phyloP scores from a whole-genome alignment of 108 stramenopile genomes.

The Discostella stelligeroides region DNA sequence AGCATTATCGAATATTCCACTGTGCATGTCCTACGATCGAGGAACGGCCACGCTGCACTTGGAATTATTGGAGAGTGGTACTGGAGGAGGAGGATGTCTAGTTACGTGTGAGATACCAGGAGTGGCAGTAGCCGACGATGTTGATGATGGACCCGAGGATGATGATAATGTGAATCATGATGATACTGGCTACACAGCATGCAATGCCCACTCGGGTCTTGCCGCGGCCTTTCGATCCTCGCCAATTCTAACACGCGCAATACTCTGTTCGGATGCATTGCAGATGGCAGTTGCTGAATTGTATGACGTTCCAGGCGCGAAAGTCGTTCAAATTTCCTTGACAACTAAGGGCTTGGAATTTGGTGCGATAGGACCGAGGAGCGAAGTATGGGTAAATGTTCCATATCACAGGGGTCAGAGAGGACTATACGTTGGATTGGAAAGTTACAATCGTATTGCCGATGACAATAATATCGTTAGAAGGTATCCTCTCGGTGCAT shows the following conservation, averaged over 20 bases:
- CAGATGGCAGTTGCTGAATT: conserved; percentile 55
- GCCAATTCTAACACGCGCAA: conserved; percentile 57
- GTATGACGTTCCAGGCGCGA: conserved; percentile 56
- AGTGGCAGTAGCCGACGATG: conserved; percentile 45
- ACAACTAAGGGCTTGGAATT: conserved; percentile 54
- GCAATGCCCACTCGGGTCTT: conserved; percentile 33
- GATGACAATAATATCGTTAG: not conserved
- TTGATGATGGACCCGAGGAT: conserved; percentile 33
- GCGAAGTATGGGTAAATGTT: conserved; percentile 48
- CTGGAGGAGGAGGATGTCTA: conserved; percentile 35
- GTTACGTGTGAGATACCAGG: conserved; percentile 55
- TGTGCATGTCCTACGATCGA: conserved; percentile 65
- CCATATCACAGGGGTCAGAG: conserved; percentile 43
- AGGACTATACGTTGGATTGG: conserved; percentile 50
- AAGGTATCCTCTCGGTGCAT: conserved; percentile 40
- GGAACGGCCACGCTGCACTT: conserved; percentile 58
- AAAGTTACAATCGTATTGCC: conserved; percentile 18
- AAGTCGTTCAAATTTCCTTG: conserved; percentile 42
- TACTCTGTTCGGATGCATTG: conserved; percentile 55
- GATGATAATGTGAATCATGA: not conserved
- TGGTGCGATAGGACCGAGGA: conserved; percentile 52
- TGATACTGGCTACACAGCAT: no score
- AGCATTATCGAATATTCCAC: conserved; percentile 47
- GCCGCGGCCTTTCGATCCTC: conserved; percentile 65
- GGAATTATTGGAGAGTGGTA: conserved; percentile 55